Conservation (phyloP, 345 rosid genomes). For the Eucalyptus polyanthemos region DNA sequence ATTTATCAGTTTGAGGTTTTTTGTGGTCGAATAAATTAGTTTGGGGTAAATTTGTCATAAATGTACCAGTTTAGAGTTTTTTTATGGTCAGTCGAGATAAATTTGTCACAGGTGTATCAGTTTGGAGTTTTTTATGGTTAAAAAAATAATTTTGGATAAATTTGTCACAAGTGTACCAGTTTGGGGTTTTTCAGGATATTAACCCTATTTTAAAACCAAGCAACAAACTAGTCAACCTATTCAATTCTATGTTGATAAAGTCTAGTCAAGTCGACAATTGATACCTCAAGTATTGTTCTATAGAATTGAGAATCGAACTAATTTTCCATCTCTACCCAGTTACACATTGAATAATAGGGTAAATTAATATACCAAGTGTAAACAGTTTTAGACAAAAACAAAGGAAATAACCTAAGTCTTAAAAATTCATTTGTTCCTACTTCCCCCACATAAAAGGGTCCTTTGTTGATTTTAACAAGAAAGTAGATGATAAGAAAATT, state of each 20-base stretch:
- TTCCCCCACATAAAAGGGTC: background rate
- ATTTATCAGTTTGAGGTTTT: no score
- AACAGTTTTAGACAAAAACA: background rate
- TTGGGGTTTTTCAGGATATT: no score
- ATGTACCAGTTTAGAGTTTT: no score
- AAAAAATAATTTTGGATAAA: no score
- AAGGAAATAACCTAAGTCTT: background rate
- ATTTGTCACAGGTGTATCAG: no score
- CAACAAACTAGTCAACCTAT: background rate
- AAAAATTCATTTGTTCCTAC: background rate
- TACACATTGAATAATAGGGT: background rate
- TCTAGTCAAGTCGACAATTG: background rate
- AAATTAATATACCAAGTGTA: background rate
- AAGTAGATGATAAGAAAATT: background rate
- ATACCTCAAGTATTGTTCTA: background rate
- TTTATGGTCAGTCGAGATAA: no score
- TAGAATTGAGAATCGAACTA: background rate
- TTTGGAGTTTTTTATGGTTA: no score
- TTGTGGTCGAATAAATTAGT: no score
- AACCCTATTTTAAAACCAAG: background rate
- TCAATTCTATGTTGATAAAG: background rate
- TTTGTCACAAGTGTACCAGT: no score
- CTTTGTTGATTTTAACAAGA: background rate
- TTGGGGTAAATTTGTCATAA: no score
- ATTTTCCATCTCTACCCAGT: background rate